Base-by-base conservation (phyloP, 1,284 basidiomycete genomes). In the Tylopilus sp. region DNA sequence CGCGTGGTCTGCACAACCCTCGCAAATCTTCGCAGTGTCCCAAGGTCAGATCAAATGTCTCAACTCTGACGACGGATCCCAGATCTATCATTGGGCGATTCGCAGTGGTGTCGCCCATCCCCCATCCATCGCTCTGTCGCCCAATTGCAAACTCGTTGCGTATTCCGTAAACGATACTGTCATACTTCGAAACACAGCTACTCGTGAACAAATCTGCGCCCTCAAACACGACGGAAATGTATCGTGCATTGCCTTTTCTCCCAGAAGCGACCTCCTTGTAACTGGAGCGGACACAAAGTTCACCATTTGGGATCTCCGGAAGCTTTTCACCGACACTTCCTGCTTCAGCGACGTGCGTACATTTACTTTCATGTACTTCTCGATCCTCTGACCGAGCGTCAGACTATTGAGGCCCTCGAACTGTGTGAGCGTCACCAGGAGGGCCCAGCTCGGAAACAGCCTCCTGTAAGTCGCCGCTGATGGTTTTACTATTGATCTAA, bases 1-100 rank as follows among this genome's bases (percentile, higher is more conserved):
- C 4, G 44, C 46, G 21, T 59, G 59, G 58, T 48, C 53, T 26
- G n/a, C 36, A 2, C 41, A 47, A 41, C 48, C 44, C n/a, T 48
- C 60, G 8, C 57, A 59, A 39, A 18, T 59, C 20, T 59, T 61
- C 18, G 50, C 39, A 2, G 54, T 55, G 33, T 57, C 59, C 15
- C 53, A 59, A 31, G 58, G 59, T 20, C 49, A 61, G 41, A 46
- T 59, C 31, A 61, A 57, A 31, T 47, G 59, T 34, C 43, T 59
- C 35, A 46, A 52, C 12, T 49, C 56, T 9, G 46, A 59, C 7
- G 50, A 59, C 7, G 57, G 60, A 31, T 50, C 55, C 3, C 18
- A 51, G 14, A 12, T 33, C 48, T 41, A 20, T 21, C 52, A 53
- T 28, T 53, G 52, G 53, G 15, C 52, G 15, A 18, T 30, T 36